phyloP scores from a whole-genome alignment of 139 green algal genomes.

The Chlamydomonas sp. region DNA sequence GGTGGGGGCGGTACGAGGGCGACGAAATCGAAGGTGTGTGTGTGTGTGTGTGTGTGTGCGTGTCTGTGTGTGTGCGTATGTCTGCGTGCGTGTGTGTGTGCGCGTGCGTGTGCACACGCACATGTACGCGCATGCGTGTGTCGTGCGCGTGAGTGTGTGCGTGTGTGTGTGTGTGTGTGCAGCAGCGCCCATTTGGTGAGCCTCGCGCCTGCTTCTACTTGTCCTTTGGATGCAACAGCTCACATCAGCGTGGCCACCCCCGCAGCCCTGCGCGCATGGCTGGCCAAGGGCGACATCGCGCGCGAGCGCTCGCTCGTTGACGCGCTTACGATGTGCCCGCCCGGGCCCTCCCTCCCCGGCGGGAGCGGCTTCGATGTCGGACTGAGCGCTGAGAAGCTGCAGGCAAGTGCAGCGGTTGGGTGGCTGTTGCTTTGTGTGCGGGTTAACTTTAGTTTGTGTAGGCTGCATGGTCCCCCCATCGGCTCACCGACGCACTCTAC shows the following conservation, averaged over 20 bases:
- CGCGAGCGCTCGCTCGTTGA: conserved; percentile 44
- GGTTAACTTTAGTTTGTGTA: too few relatives aligned
- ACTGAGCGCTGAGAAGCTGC: background rate
- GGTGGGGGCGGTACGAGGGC: conserved; percentile 47
- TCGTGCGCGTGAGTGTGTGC: too few relatives aligned
- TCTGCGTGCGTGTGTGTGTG: too few relatives aligned
- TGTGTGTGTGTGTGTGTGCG: too few relatives aligned
- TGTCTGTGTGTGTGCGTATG: too few relatives aligned
- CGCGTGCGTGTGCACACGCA: background rate
- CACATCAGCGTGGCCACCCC: conserved; percentile 15
- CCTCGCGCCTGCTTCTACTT: too few relatives aligned
- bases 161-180: too few relatives aligned
- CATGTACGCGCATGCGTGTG: background rate
- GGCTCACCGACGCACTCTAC: conserved; percentile 6
- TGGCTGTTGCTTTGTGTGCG: conserved; percentile 15
- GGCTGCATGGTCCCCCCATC: conserved; percentile 5
- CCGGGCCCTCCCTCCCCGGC: background rate
- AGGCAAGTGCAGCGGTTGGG: too few relatives aligned
- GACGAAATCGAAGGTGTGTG: too few relatives aligned
- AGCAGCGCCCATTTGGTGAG: too few relatives aligned
- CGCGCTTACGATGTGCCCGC: conserved; percentile 27
- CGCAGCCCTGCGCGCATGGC: conserved; percentile 27
- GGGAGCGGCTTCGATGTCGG: background rate
- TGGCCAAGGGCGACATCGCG: conserved; percentile 34
- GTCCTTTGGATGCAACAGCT: background rate